A percentile compares a stretch with the other conserved stretches of the same genome.
These are phyloP conservation scores for Nissolia schottii DNA, from an alignment of 306 rosid genomes.

Conservation along the genomic window DNA sequence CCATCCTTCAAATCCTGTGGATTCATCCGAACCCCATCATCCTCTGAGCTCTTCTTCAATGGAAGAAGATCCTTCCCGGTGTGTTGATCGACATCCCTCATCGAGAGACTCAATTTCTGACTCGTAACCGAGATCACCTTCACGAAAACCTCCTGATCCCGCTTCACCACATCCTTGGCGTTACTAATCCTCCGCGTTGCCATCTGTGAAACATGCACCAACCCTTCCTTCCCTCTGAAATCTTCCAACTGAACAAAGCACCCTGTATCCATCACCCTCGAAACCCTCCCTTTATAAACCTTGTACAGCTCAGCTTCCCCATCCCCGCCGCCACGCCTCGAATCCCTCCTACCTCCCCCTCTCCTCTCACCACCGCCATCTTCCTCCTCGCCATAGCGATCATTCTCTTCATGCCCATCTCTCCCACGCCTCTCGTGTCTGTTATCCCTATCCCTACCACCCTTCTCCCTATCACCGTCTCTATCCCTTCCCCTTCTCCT, in stretches of 20 bases:
- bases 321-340: slow-evolving; percentile 24
- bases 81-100: slow-evolving; percentile 86
- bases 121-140: slow-evolving; percentile 75
- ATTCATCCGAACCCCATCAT: slow-evolving; percentile 49
- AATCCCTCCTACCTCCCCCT: slow-evolving; percentile 34
- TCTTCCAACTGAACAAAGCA: slow-evolving; percentile 78
- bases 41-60: slow-evolving; percentile 53
- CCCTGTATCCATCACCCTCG: slow-evolving; percentile 82
- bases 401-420: slow-evolving; percentile 38
- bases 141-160: slow-evolving; percentile 79
- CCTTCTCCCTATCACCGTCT: slow-evolving; percentile 8
- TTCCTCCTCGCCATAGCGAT: slow-evolving; percentile 23
- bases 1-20: slow-evolving; percentile 66
- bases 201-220: slow-evolving; percentile 86
- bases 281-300: slow-evolving; percentile 74
- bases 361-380: slow-evolving; percentile 30
- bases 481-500: slow-evolving; percentile 1
- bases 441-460: slow-evolving; percentile 4
- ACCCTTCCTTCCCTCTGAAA: slow-evolving; percentile 77
- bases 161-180: slow-evolving; percentile 83
- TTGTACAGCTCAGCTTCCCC: slow-evolving; percentile 61
- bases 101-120: slow-evolving; percentile 79
- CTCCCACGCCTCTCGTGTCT: slow-evolving; percentile 26
- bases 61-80: slow-evolving; percentile 80
- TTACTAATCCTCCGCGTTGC: slow-evolving; percentile 64